Evolutionary conservation across 306 rosid genomes (phyloP), one percentile per base, ranked within the genome.

Genomic region (Sphenostylis stenocarpa): DNA sequence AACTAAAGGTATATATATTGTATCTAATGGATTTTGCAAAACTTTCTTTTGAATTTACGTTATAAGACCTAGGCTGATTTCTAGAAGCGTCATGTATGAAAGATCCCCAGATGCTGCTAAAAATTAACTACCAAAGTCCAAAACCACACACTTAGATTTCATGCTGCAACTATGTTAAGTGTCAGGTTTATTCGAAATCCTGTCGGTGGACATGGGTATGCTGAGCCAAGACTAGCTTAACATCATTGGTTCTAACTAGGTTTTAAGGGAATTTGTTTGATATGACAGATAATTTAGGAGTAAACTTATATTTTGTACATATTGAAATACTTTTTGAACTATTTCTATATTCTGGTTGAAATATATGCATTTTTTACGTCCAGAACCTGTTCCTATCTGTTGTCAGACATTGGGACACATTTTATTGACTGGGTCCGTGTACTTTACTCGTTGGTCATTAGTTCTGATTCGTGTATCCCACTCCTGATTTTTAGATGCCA

Each of bases 1-100:
- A 63, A 53, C 77, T 5, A 19, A 36, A 63, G 39, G 67, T 63
- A 38, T 51, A 70, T 49, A 2, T 38, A 38, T 38, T 79, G 78
- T 71, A 51, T 28, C 33, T 57, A 11, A 72, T 49, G 39, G 58
- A 51, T 49, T 62, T 79, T 51, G 72, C 48, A 8, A 39, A 17
- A 62, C 14, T 24, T 63, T 36, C n/a, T 53, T 70, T 78, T 23
- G 66, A 36, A 60, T 70, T 44, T 34, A 51, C 60, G 60, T 5
- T 47, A 14, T 51, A 61, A 61, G 23, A n/a, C 38, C 73, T 39
- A 38, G 31, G 67, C 45, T 38, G 13, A 38, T 38, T 38, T 38
- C 26, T 20, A 24, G 41, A 77, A 43, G 67, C 11, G 44, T 31
- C 34, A 19, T 77, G 17, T 5, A 31, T 43, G 76, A 15, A 43